Conservation (phyloP, 140 eudicot species). For the Anethum foeniculum region DNA sequence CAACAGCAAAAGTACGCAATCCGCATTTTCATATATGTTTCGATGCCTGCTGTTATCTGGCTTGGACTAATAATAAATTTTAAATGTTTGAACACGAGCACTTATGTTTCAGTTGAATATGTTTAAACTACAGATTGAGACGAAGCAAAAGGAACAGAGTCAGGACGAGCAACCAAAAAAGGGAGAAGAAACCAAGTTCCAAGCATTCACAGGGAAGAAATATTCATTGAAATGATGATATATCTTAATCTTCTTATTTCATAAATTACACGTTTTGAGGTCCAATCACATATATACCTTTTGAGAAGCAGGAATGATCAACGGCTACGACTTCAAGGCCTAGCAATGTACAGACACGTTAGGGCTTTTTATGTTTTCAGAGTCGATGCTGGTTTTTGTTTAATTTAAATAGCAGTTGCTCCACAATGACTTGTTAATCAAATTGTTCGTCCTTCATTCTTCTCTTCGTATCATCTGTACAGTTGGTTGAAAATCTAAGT, state of each 20-base stretch:
- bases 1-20: slow-evolving; percentile 35
- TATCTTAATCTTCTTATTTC: neutral
- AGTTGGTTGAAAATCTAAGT: neutral
- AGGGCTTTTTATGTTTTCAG: neutral
- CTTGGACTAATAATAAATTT: slow-evolving; percentile 41
- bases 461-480: neutral
- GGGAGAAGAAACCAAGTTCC: slow-evolving; percentile 5
- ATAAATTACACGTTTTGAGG: neutral
- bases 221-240: neutral
- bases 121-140: neutral
- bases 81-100: slow-evolving; percentile 43
- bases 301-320: neutral
- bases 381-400: slow-evolving; percentile 2
- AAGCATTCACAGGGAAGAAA: slow-evolving; percentile 9
- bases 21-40: neutral
- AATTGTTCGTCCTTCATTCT: neutral
- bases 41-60: slow-evolving; percentile 20
- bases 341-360: slow-evolving; percentile 1
- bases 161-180: slow-evolving; percentile 1
- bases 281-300: neutral
- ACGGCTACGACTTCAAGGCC: neutral
- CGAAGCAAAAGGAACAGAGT: neutral
- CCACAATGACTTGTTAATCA: neutral
- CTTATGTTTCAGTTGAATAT: neutral
- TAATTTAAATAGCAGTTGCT: neutral